Evolutionary conservation across 345 rosid species (phyloP).

Genomic region (Angophora floribunda): DNA sequence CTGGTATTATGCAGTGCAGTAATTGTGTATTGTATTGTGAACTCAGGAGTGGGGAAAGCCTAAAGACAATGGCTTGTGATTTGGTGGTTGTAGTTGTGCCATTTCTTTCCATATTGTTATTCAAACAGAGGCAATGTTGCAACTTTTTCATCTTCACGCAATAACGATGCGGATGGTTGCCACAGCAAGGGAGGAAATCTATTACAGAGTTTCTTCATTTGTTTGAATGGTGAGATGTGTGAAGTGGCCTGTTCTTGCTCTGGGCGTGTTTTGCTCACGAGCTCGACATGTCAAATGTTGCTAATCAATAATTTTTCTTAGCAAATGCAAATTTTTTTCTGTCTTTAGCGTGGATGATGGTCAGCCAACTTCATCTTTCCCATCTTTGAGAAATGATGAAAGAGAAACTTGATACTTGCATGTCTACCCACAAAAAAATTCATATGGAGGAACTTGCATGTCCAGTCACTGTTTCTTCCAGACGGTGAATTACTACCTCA

Average conservation of each 20-base stretch:
- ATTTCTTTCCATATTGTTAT: background rate
- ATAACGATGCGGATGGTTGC: background rate
- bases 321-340: background rate
- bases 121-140: background rate
- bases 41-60: background rate
- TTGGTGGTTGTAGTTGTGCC: background rate
- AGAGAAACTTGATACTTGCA: background rate
- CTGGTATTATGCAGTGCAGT: background rate
- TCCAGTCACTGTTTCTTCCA: background rate
- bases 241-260: background rate
- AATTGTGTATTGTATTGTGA: background rate
- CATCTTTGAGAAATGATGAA: background rate
- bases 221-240: background rate
- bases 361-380: background rate
- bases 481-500: background rate
- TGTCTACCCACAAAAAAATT: background rate
- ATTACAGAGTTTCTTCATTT: background rate
- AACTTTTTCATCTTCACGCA: background rate
- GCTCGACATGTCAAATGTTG: fast-evolving
- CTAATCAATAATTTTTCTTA: background rate
- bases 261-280: background rate
- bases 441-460: background rate
- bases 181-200: background rate
- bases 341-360: background rate
- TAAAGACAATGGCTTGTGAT: background rate